A percentile compares a stretch with the other conserved stretches of the same genome.
Evolutionary conservation across 176 grass and related monocot genomes (phyloP).

Genomic region (Canna indica): DNA sequence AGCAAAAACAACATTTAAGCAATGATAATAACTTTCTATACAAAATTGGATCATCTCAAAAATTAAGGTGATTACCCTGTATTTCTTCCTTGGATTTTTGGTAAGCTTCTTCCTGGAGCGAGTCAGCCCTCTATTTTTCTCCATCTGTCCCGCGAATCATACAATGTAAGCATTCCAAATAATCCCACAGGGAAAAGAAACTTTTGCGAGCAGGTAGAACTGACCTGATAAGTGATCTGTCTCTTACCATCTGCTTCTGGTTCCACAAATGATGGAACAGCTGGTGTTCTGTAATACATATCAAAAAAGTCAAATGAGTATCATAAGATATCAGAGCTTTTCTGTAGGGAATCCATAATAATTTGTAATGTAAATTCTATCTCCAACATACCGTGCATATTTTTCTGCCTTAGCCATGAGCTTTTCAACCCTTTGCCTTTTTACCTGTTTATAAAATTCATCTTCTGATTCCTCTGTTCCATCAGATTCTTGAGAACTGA

Average conservation of each 20-base stretch:
- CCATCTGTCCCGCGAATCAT: constrained; percentile 44
- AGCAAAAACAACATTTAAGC: constrained; percentile 12
- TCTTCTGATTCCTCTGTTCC: constrained; percentile 45
- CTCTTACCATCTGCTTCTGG: constrained; percentile 76
- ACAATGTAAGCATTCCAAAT: not conserved
- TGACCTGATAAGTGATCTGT: constrained; percentile 81
- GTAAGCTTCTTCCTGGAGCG: constrained; percentile 66
- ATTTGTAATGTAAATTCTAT: not conserved
- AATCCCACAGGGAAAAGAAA: too few relatives aligned
- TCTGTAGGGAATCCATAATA: constrained; percentile 8
- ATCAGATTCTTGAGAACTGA: constrained; percentile 18
- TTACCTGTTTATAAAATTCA: constrained; percentile 71
- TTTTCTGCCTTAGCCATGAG: constrained; percentile 40
- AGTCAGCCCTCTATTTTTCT: constrained; percentile 83
- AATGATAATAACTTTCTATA: not conserved
- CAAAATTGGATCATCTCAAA: not conserved
- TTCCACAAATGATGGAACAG: constrained; percentile 33
- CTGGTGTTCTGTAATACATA: constrained; percentile 35
- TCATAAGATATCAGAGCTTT: not conserved
- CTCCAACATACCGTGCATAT: constrained; percentile 30
- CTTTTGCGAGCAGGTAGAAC: constrained; percentile 10
- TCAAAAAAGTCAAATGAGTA: not conserved
- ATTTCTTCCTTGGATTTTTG: constrained; percentile 94
- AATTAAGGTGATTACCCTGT: constrained; percentile 47
- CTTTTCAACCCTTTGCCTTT: constrained; percentile 49